These are phyloP conservation scores for Globisporangium abappressorium DNA, from an alignment of 352 stramenopile species.

Conservation along the genomic window DNA sequence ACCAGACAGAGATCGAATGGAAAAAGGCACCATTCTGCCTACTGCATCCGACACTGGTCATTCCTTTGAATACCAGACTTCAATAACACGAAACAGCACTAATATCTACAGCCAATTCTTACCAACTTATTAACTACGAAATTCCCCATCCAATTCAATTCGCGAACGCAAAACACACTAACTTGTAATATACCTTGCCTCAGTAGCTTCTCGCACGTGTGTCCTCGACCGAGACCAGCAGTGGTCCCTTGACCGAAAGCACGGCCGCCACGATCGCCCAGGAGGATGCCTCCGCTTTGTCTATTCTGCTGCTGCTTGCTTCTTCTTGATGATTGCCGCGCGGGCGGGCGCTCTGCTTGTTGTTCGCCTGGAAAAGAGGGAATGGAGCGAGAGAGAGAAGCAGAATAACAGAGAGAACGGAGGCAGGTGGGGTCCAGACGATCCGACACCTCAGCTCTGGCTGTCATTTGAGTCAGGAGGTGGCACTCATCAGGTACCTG, in stretches of 20 bases:
- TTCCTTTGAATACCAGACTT: not conserved
- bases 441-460: not conserved
- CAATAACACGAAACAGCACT: too few species aligned
- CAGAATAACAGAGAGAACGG: not conserved
- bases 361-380: not conserved
- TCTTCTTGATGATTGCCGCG: not conserved
- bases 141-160: too few species aligned
- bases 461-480: not conserved
- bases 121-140: too few species aligned
- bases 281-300: too few species aligned
- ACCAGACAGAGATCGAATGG: too few species aligned
- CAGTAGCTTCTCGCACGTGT: slow-evolving; percentile 6
- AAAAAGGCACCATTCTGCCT: too few species aligned
- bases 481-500: too few species aligned
- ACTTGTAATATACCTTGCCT: too few species aligned
- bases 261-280: slow-evolving; percentile 26
- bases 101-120: too few species aligned
- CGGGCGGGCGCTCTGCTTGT: not conserved
- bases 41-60: not conserved
- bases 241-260: slow-evolving; percentile 15
- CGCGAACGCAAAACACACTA: too few species aligned
- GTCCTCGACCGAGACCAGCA: slow-evolving; percentile 1
- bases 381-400: not conserved
- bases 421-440: not conserved
- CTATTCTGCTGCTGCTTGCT: not conserved